Base-by-base conservation (phyloP, 345 rosid genomes). In the Mercurialis annua region DNA sequence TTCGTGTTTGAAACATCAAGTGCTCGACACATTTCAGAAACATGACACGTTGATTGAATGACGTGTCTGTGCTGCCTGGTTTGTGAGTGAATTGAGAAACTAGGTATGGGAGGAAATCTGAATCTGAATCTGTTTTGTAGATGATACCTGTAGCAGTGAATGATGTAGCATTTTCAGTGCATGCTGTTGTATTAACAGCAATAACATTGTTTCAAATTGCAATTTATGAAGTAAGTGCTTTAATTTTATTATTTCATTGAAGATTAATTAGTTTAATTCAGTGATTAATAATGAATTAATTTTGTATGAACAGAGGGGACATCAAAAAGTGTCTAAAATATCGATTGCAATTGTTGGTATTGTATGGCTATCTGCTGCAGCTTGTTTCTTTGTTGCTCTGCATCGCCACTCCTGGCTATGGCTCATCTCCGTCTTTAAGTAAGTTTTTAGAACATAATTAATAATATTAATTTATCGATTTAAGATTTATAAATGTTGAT, bases 141-240 rank as follows among this genome's bases (percentile, higher is more conserved):
- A 92, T 92, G 90, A 90, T 92, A 64, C 98, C 98, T 0, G 97
- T 92, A 36, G 98, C 97, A 60, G 84, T 89, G 16, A 88, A 88
- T 77, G 98, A 90, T 70, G 98, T 92, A 56, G 96, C 98, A 0
- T 92, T 92, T 70, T 92, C 98, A 27, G 78, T 86, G 42, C 97
- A 92, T 83, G 97, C 98, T 21, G 96, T 90, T 77, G 54, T 86
- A n/a, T 54, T 92, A 77, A 88, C 98, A 31, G 79, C 79, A 43
- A 54, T 86, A 43, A 82, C 86, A 20, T 76, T 92, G 67, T 73
- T 90, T 60, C 98, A 92, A 73, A 86, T 90, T 70, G 71, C 62
- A 67, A 87, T 90, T 46, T 92, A 90, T 55, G 89, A 90, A 50
- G 98, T 90, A 57, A 83, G 88, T 65, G 51, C 18, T 48, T 67